Evolutionary conservation across 1,284 basidiomycete genomes (phyloP), one percentile per base, ranked within the genome.

Genomic region (Heliocybe sulcata): DNA sequence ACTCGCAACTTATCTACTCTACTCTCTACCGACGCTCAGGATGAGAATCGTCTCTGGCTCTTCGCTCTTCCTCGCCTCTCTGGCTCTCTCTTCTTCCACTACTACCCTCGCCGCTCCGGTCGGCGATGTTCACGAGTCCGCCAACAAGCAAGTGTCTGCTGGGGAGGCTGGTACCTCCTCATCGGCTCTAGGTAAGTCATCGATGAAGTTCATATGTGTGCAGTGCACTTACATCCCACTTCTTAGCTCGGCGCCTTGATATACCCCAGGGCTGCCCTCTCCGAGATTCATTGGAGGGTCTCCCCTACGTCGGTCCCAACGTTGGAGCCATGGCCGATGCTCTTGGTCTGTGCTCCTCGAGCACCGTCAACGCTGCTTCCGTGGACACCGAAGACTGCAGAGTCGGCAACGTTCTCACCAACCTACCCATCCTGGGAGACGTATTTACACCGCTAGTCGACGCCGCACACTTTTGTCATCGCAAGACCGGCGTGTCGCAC

Each of bases 31-130:
- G 14, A 26, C 16, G 25, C 4, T 49, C 20, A 49, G 3, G 23
- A 49, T 49, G 47, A 49, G 47, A 49, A 49, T 49, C 23, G 47
- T 29, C 12, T 62, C 76, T 35, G 75, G 73, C 62, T 72, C 75
- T 23, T 77, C 76, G 31, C 54, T 77, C 53, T 57, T 79, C 57
- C 61, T 77, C 35, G 72, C 75, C 35, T 69, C 73, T 23, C 65
- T 77, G 56, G 76, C 75, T 51, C 65, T 77, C 54, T 77, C 76
- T 31, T 73, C 75, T n/a, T 77, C 76, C 16, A 72, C 73, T 19
- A 63, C 71, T 35, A 67, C 63, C 57, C 65, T 77, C 56, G 74
- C 74, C 54, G 72, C 74, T 45, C 76, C 76, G 45, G 60, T 72
- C 45, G 63, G 63, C 56, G 69, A 71, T 48, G 54, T 56, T 25